phyloP scores from a whole-genome alignment of 257 asterid species.

The Jaltomata sinuosa region DNA sequence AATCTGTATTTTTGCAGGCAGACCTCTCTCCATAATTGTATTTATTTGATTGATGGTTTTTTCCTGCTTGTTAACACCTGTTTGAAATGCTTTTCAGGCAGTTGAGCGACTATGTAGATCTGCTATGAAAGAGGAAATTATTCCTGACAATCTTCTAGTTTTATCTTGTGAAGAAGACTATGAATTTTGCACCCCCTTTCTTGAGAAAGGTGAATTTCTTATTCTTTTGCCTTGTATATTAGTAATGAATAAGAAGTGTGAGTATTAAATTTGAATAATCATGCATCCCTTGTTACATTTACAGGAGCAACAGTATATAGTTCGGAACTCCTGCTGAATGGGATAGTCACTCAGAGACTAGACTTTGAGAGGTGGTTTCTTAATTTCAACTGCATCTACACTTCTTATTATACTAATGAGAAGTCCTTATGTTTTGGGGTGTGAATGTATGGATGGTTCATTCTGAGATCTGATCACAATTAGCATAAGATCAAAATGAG shows the following conservation, averaged over 20 bases:
- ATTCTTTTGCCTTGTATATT: neutral
- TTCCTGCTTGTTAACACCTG: neutral
- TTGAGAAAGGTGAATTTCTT: conserved; percentile 63
- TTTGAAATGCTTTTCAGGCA: conserved; percentile 36
- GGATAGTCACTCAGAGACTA: conserved; percentile 88
- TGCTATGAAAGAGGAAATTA: conserved; percentile 35
- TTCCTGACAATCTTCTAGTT: conserved; percentile 65
- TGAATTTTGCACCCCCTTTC: conserved; percentile 68
- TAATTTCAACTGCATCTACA: neutral
- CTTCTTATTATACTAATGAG: neutral
- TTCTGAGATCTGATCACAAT: neutral
- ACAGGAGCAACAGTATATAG: conserved; percentile 79
- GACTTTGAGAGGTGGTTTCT: conserved; percentile 69
- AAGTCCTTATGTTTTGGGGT: neutral
- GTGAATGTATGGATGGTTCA: neutral
- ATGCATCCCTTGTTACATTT: conserved; percentile 3
- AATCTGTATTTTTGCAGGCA: neutral
- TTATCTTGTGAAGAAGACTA: conserved; percentile 93
- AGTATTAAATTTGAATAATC: neutral
- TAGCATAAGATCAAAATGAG: neutral
- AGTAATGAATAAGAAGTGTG: neutral
- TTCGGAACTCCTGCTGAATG: conserved; percentile 87
- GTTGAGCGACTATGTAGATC: conserved; percentile 91
- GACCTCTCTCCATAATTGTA: neutral
- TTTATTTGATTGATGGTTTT: neutral